Evolutionary conservation across 2,329 filamentous ascomycete species (phyloP).

Genomic region (Fusarium concolor): DNA sequence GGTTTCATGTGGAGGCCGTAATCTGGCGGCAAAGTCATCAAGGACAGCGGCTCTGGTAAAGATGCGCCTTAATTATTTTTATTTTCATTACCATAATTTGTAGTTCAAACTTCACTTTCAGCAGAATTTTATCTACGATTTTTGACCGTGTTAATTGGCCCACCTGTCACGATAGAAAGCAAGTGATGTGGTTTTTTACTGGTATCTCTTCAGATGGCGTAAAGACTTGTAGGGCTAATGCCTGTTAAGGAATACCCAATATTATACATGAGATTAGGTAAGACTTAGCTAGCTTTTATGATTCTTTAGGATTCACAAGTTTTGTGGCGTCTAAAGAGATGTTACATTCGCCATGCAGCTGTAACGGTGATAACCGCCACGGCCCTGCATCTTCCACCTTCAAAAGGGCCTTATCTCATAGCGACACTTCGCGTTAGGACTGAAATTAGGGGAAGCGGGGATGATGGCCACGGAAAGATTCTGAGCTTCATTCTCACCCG

Average conservation of each 20-base stretch:
- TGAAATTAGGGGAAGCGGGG: background rate
- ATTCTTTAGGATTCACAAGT: too few species aligned
- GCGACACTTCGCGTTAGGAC: background rate
- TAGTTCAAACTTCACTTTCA: fast-evolving
- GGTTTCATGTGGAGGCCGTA: conserved; percentile 26
- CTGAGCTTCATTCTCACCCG: background rate
- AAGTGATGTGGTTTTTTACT: too few species aligned
- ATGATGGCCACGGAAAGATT: too few species aligned
- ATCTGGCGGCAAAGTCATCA: fast-evolving
- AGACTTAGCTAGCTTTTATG: too few species aligned
- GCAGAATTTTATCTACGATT: fast-evolving
- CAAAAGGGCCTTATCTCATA: background rate
- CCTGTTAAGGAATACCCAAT: too few species aligned
- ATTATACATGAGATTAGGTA: too few species aligned
- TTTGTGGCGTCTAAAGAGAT: too few species aligned
- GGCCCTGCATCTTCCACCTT: background rate
- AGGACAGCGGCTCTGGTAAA: fast-evolving
- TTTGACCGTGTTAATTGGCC: background rate
- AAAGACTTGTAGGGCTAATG: too few species aligned
- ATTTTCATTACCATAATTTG: fast-evolving
- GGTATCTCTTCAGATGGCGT: too few species aligned
- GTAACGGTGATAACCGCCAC: background rate
- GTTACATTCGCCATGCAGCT: background rate
- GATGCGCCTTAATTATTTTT: fast-evolving
- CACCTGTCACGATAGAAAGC: too few species aligned